Evolutionary conservation across 345 rosid genomes (phyloP).

Genomic region (Heritiera littoralis): DNA sequence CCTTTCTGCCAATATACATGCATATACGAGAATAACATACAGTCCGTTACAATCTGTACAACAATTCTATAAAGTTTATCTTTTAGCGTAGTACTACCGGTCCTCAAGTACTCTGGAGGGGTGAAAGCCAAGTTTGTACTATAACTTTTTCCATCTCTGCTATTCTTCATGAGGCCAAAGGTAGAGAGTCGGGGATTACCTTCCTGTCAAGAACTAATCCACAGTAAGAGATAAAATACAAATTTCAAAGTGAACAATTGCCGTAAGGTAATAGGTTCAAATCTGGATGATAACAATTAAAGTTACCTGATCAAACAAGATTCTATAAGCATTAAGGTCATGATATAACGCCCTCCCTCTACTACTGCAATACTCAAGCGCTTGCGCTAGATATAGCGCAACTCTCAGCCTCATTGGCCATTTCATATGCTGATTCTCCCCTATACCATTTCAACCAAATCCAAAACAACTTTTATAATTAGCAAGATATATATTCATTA

Average conservation of each 20-base stretch:
- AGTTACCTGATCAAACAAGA: constrained; percentile 72
- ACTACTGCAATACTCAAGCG: constrained; percentile 70
- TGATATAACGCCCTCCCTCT: constrained; percentile 79
- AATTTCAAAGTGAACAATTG: constrained; percentile 14
- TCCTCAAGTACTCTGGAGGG: constrained; percentile 82
- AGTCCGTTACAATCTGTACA: background rate
- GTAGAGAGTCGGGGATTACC: constrained; percentile 79
- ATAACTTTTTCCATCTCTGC: constrained; percentile 87
- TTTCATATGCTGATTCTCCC: constrained; percentile 87
- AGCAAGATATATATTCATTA: background rate
- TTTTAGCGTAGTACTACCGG: constrained; percentile 42
- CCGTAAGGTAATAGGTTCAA: background rate
- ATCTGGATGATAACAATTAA: background rate
- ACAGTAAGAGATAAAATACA: constrained; percentile 12
- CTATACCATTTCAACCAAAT: constrained; percentile 39
- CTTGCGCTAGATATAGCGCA: constrained; percentile 76
- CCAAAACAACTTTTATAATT: background rate
- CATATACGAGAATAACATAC: background rate
- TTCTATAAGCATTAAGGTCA: constrained; percentile 78
- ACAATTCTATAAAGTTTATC: background rate
- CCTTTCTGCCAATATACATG: background rate
- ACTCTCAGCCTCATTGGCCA: constrained; percentile 92
- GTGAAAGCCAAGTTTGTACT: constrained; percentile 88
- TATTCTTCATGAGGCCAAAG: constrained; percentile 87
- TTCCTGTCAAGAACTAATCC: constrained; percentile 45